Evolutionary conservation across 2,329 filamentous ascomycete species (phyloP), one percentile per base, ranked within the genome.

Genomic region (Cladosporium sp.): DNA sequence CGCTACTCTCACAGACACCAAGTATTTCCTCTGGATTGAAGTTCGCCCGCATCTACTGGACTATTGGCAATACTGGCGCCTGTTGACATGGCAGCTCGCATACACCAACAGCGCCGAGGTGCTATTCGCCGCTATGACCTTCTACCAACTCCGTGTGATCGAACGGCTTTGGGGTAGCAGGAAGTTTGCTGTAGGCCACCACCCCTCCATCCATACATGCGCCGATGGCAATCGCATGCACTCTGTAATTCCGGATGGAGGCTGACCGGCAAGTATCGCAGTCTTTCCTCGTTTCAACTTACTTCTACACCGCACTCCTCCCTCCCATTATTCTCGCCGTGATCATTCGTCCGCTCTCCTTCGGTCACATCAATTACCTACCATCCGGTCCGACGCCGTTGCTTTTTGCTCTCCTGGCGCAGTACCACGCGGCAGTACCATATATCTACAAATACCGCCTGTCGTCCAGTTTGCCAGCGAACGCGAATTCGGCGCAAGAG

Each of bases 101-200:
- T 97, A 95, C 67, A 88, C 86, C 52, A 96, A 97, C 69, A 95
- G 91, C 15, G 88, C 89, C 20, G 92, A 97, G 70, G 89, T 95
- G 3, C 77, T 99, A 17, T 96, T 97, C 67, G 89, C 85, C 3
- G 84, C 86, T 43, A 87, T 96, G 77, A 82, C 88, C 0, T 77
- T 96, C 17, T 97, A 97, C 66, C 87, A 95, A 64, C 71, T 96
- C 62, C 80, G 92, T 42, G 80, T 90, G 15, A 80, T 97, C 55
- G 93, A 99, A 75, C 80, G 92, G 55, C 76, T 95, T 53, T 99
- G 93, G 91, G 93, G 93, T 4, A 86, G 85, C 52, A 80, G 90
- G 63, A 97, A 97, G 76, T 92, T 91, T 65, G 89, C 88, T 49
- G 76, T 79, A 70, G 42, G 74, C 54, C 51, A 51, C 38, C 38